Percentiles rank a stretch among this genome's conserved stretches.
Evolutionary conservation across 805 yeast species (phyloP).

Genomic region (Candida michaelii): DNA sequence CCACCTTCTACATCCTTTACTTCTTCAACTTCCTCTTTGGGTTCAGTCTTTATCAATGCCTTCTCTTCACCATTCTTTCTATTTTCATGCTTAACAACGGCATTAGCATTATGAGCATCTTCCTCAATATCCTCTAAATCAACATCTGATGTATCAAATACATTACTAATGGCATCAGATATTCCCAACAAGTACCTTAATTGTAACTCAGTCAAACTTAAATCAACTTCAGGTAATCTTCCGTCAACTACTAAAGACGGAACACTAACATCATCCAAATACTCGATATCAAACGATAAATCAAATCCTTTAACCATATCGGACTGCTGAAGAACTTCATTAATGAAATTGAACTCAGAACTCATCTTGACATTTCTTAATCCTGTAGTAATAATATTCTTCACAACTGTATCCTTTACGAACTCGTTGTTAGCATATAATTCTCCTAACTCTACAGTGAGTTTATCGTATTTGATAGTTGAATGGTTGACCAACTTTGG

Average conservation of each 20-base stretch:
- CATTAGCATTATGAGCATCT: slow-evolving; percentile 68
- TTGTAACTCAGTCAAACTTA: slow-evolving; percentile 74
- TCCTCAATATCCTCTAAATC: slow-evolving; percentile 50
- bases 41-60: not conserved
- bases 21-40: not conserved
- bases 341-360: slow-evolving; percentile 55
- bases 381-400: slow-evolving; percentile 66
- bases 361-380: slow-evolving; percentile 68
- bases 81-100: slow-evolving; percentile 29
- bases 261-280: slow-evolving; percentile 42
- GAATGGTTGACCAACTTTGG: slow-evolving; percentile 41
- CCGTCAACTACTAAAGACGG: slow-evolving; percentile 59
- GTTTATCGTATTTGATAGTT: slow-evolving; percentile 47
- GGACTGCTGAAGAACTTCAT: slow-evolving; percentile 47
- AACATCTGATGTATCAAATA: slow-evolving; percentile 45
- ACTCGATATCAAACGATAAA: slow-evolving; percentile 57
- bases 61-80: not conserved
- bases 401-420: slow-evolving; percentile 20
- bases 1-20: not conserved
- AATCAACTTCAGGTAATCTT: slow-evolving; percentile 57
- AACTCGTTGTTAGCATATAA: slow-evolving; percentile 68
- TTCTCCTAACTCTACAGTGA: slow-evolving; percentile 81
- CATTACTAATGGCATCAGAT: slow-evolving; percentile 53
- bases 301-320: slow-evolving; percentile 69
- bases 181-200: slow-evolving; percentile 56